A percentile compares a stretch with the other conserved stretches of the same genome.
Evolutionary conservation across 306 rosid genomes (phyloP).

Genomic region (Lablab purpureus): DNA sequence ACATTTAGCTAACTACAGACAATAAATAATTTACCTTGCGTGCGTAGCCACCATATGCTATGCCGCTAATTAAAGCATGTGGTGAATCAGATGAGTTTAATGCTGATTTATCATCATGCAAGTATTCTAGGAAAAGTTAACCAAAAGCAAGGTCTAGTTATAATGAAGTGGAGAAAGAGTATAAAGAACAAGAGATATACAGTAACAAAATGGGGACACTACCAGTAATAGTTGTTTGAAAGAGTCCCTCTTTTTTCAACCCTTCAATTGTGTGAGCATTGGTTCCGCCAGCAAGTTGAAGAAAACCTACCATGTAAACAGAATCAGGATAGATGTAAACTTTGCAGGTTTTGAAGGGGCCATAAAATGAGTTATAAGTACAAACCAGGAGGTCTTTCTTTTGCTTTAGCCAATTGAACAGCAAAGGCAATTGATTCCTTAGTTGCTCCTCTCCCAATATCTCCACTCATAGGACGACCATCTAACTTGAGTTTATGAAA

Average conservation of each 20-base stretch:
- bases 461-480: slow-evolving; percentile 98
- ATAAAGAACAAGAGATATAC: slow-evolving; percentile 10
- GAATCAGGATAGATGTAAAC: slow-evolving; percentile 15
- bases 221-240: slow-evolving; percentile 57
- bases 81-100: slow-evolving; percentile 44
- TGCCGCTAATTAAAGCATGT: slow-evolving; percentile 65
- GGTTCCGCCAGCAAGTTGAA: slow-evolving; percentile 97
- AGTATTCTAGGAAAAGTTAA: slow-evolving; percentile 45
- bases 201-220: slow-evolving; percentile 21
- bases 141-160: background rate
- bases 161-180: background rate
- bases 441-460: slow-evolving; percentile 92
- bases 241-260: slow-evolving; percentile 72
- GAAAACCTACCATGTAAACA: slow-evolving; percentile 66
- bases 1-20: background rate
- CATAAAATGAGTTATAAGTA: background rate
- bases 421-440: slow-evolving; percentile 87
- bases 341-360: background rate
- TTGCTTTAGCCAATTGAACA: slow-evolving; percentile 61
- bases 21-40: slow-evolving; percentile 66
- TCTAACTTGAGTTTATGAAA: slow-evolving; percentile 69
- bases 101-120: slow-evolving; percentile 44
- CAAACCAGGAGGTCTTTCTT: slow-evolving; percentile 81
- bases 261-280: slow-evolving; percentile 88
- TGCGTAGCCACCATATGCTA: slow-evolving; percentile 96